Conservation (phyloP, 2,329 filamentous ascomycete species). For the Didymellaceae sp. region DNA sequence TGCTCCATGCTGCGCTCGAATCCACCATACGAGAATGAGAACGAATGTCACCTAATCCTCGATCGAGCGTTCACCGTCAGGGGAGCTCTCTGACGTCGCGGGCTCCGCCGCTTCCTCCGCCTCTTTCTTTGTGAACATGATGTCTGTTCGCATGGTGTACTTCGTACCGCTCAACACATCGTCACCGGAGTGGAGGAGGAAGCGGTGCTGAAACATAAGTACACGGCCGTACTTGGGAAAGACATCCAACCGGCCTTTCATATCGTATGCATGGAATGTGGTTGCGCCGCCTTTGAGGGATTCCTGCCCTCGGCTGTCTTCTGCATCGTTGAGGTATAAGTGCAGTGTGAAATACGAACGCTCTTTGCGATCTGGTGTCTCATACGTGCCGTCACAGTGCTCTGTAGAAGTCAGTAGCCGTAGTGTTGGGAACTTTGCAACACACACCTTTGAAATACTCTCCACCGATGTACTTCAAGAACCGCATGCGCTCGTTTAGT, state of each 20-base stretch:
- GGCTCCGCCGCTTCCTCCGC: not conserved
- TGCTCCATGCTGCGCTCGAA: not conserved
- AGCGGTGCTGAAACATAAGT: slow-evolving; percentile 63
- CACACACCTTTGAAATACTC: slow-evolving; percentile 70
- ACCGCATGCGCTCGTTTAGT: slow-evolving; percentile 76
- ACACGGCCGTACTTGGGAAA: slow-evolving; percentile 60
- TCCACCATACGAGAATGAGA: not conserved
- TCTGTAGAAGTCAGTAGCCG: slow-evolving; percentile 48
- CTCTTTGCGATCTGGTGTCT: slow-evolving; percentile 61
- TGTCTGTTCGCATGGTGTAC: slow-evolving; percentile 62
- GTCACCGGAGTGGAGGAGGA: slow-evolving; percentile 61
- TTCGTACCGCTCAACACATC: slow-evolving; percentile 61
- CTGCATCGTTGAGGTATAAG: slow-evolving; percentile 60
- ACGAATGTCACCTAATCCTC: not conserved
- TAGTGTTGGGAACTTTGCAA: not conserved
- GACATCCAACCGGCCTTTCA: slow-evolving; percentile 50
- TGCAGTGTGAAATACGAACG: slow-evolving; percentile 62
- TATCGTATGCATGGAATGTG: slow-evolving; percentile 53
- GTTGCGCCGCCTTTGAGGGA: slow-evolving; percentile 62
- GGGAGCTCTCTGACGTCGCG: too few species aligned
- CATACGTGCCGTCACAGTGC: slow-evolving; percentile 72
- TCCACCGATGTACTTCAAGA: slow-evolving; percentile 73
- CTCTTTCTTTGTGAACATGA: slow-evolving; percentile 57
- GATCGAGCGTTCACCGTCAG: not conserved
- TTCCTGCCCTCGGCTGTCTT: slow-evolving; percentile 36